Evolutionary conservation across 805 yeast genomes (phyloP), one percentile per base, ranked within the genome.

Genomic region (Ogataea degrootiae): DNA sequence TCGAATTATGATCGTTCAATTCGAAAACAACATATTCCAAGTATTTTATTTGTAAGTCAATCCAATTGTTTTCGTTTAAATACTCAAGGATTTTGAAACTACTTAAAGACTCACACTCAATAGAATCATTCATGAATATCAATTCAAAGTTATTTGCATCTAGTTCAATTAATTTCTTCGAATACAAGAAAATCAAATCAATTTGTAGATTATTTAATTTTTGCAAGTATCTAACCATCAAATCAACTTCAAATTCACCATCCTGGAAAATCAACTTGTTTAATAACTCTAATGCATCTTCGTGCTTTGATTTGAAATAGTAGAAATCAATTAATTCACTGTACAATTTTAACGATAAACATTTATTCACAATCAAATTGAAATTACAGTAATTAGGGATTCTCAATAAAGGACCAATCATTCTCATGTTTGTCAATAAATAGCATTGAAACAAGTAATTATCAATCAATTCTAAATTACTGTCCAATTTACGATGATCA

Each of bases 391-490:
- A 71, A 62, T 91, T 94, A 26, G 79, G 77, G 2, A 89, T 74
- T 42, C 98, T 72, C 5, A 92, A 72, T 19, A 92, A 76, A 0
- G 98, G 94, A 0, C 92, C 96, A 14, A 92, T 76, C 61, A 92
- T 72, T 51, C 84, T 76, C 0, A 87, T 86, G 46, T 80, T 79
- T 31, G 79, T 78, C n/a, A 80, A 61, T 48, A 81, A 70, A 60
- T 94, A 92, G 50, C 94, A 79, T 44, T 79, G 72, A 57, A 92
- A 88, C 17, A 94, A 70, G 1, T 88, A 74, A 0, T 96, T 85
- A 59, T 92, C 99, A 2, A 94, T 77, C 1, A 76, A 49, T 5
- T 58, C 59, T 5, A 72, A 60, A 41, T 79, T 66, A 11, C 71
- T 62, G 0, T 77, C 75, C 21, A 68, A 56, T 8, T 54, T 50